Conservation (phyloP, 345 rosid species). For the Nasturtium officinale region DNA sequence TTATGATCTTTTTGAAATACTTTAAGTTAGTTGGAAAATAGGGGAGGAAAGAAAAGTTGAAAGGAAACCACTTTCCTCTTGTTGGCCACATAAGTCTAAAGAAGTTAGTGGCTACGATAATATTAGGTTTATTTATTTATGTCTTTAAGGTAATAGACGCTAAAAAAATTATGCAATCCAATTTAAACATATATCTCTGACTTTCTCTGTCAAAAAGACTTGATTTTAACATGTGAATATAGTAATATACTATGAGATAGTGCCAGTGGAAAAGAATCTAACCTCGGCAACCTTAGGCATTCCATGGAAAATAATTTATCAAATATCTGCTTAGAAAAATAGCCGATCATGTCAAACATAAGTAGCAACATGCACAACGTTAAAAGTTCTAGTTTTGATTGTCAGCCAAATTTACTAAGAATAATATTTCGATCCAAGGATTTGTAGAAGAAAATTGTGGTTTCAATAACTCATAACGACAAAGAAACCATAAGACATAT, state of each 20-base stretch:
- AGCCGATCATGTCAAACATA: neutral
- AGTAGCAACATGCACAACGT: neutral
- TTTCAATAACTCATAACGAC: conserved; percentile 3
- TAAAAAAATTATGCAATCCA: no score
- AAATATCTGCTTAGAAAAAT: neutral
- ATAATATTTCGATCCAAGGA: neutral
- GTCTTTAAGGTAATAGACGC: neutral
- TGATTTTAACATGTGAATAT: no score
- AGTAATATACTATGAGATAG: no score
- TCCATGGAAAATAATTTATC: neutral
- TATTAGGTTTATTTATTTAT: neutral
- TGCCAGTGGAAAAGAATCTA: no score
- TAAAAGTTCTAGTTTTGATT: neutral
- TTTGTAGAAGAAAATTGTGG: neutral
- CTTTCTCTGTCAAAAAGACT: no score
- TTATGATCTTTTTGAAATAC: neutral
- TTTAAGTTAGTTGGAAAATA: conserved; percentile 10
- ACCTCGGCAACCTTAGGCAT: neutral
- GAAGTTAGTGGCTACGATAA: conserved; percentile 53
- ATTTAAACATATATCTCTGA: no score
- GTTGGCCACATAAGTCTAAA: conserved; percentile 62
- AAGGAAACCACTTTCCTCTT: conserved; percentile 60
- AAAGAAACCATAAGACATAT: no score
- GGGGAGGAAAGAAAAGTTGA: conserved; percentile 45
- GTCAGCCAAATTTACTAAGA: neutral